Percentiles rank a stretch among this genome's conserved stretches.
phyloP scores from a whole-genome alignment of 2,329 filamentous ascomycete genomes.

The Aspergillus caelatus region DNA sequence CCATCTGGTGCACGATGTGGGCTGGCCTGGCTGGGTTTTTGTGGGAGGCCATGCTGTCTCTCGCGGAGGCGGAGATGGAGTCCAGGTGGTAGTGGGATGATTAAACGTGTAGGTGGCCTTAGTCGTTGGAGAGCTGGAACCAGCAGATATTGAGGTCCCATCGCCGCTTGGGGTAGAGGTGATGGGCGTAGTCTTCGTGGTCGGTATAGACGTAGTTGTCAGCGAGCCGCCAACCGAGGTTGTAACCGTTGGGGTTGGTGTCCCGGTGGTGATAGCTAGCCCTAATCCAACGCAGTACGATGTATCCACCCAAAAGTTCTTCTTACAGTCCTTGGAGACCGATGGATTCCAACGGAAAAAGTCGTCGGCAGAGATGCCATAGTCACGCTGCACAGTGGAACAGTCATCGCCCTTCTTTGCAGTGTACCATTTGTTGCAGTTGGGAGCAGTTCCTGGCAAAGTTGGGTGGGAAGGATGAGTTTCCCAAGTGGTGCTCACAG shows the following conservation, averaged over 20 bases:
- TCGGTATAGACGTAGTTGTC: neutral
- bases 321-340: slow-evolving; percentile 9
- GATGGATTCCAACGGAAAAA: slow-evolving; percentile 15
- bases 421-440: slow-evolving; percentile 16
- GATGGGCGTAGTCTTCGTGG: too few relatives aligned
- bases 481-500: slow-evolving; percentile 4
- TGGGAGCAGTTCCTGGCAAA: slow-evolving; percentile 8
- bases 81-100: slow-evolving; percentile 14
- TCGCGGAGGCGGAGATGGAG: neutral
- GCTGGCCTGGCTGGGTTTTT: slow-evolving; percentile 15
- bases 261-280: neutral
- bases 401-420: slow-evolving; percentile 16
- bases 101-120: slow-evolving; percentile 10
- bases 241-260: neutral
- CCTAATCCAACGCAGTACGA: slow-evolving; percentile 19
- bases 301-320: slow-evolving; percentile 14
- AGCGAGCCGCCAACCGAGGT: neutral
- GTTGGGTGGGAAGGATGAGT: slow-evolving; percentile 8
- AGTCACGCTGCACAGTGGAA: neutral
- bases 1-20: slow-evolving; percentile 14
- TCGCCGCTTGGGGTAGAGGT: neutral
- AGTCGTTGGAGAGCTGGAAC: neutral
- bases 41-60: slow-evolving; percentile 17
- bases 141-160: neutral
- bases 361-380: slow-evolving; percentile 7